A percentile compares a stretch with the other conserved stretches of the same genome.
phyloP scores from a whole-genome alignment of 495 filamentous ascomycete species.

The Bryoglossum gracile region DNA sequence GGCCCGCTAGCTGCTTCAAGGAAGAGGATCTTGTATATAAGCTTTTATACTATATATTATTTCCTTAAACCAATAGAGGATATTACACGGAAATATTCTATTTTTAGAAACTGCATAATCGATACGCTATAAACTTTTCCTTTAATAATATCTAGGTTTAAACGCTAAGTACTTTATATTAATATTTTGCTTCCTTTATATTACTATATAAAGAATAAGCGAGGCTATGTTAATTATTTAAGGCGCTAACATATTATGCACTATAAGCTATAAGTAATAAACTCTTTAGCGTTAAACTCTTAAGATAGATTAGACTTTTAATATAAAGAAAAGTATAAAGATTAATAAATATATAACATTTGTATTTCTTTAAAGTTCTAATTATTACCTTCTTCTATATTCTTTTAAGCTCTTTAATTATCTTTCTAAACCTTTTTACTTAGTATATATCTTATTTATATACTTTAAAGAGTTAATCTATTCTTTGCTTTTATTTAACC shows the following conservation, averaged over 20 bases:
- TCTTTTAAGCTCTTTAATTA: too few species aligned
- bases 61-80: neutral
- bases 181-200: neutral
- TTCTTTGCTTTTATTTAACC: too few species aligned
- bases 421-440: too few species aligned
- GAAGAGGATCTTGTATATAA: neutral
- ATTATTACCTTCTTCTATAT: too few species aligned
- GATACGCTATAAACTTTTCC: neutral
- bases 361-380: too few species aligned
- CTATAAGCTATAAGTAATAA: neutral
- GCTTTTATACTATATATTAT: neutral
- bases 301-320: neutral
- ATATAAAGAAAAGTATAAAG: neutral
- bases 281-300: constrained; percentile 6
- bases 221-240: too few species aligned
- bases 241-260: neutral
- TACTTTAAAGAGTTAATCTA: too few species aligned
- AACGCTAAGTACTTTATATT: neutral
- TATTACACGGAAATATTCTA: neutral
- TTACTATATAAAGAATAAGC: neutral
- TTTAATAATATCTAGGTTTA: neutral
- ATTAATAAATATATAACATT: constrained; percentile 20
- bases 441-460: too few species aligned
- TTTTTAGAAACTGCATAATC: neutral
- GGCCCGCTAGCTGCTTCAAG: neutral